Base-by-base conservation (phyloP, 2,329 filamentous ascomycete genomes). In the Alternaria ethzedia region DNA sequence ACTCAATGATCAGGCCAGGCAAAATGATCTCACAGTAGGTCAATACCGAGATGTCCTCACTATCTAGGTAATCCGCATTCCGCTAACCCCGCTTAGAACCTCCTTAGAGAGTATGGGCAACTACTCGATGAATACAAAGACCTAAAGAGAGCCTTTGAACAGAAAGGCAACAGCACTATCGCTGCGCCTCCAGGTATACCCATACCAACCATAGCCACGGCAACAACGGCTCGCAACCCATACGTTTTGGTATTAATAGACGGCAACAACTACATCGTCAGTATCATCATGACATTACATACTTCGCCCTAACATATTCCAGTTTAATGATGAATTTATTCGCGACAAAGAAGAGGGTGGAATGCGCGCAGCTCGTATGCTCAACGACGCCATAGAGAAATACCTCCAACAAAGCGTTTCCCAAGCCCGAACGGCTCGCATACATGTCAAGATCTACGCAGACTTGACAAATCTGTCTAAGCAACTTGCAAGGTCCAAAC, bases 201-300 rank as follows among this genome's bases (percentile, higher is more conserved):
- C 46, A 61, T 58, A 64, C 30, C 71, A 50, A 28, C 57, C 15
- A 58, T 51, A 30, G 79, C 86, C 13, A n/a, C 47, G 36, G 36
- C 41, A 23, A 41, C 28, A 20, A 63, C 21, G 43, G 20, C 54
- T 23, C 83, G 85, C 20, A 86, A 86, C 64, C 84, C 87, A 0
- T 90, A 89, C 67, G 86, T 87, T 1, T 80, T 90, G 3, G 84
- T 90, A 7, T 79, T 90, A 0, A 79, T 90, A 12, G 88, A 90
- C 60, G 88, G 87, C 20, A 87, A 90, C 75, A 86, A 86, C 51
- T 89, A 89, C 69, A 70, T 84, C 21, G 74, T 76, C 47, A 50
- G 69, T 59, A 12, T 20, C 25, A 2, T 25, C 25, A 25, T 25
- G 23, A 25, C 6, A 25, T 8, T 25, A 25, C 25, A 25, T 9